Conservation (phyloP, 768 basidiomycete genomes). For the Leccinum aurantiacum region DNA sequence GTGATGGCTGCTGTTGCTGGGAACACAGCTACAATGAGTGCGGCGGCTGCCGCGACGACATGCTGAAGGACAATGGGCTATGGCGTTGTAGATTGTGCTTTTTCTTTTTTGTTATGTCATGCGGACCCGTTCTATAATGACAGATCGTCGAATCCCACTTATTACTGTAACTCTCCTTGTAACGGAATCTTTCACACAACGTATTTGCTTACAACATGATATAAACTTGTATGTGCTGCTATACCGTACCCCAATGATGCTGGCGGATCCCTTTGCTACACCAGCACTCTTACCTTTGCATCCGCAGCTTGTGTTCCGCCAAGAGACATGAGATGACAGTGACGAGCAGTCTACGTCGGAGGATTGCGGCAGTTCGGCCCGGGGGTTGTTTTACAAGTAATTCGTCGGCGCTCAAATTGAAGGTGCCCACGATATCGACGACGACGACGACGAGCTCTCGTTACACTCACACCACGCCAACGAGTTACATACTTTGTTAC, state of each 20-base stretch:
- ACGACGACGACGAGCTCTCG: conserved; percentile 1
- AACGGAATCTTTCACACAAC: background rate
- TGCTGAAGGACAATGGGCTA: background rate
- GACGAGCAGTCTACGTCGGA: no score
- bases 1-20: no score
- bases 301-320: conserved; percentile 1
- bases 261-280: background rate
- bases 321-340: conserved; percentile 5
- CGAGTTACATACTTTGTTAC: no score
- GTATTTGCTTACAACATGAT: background rate
- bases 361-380: background rate
- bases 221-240: background rate
- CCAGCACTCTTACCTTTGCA: background rate
- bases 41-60: background rate
- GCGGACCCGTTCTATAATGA: background rate
- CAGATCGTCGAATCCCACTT: background rate
- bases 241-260: background rate
- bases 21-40: no score
- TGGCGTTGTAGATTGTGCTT: background rate
- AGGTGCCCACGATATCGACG: conserved; percentile 5
- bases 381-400: no score
- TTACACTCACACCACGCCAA: background rate
- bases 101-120: background rate
- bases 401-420: conserved; percentile 7
- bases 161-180: background rate